Evolutionary conservation across 1,139 yeast genomes (phyloP).

Genomic region (Blastobotrys buckinghamii): DNA sequence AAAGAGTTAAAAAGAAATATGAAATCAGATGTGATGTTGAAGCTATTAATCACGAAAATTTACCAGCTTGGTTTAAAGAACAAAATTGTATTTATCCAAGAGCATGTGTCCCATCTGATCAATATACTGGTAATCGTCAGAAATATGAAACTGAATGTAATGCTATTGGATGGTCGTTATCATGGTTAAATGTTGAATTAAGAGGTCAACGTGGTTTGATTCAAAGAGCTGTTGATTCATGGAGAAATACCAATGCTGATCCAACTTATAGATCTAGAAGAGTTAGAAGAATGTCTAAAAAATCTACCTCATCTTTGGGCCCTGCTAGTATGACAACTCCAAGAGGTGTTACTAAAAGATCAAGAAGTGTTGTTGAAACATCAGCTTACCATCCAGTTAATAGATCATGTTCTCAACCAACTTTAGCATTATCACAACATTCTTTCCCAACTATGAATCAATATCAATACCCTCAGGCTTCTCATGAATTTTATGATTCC

Average conservation of each 20-base stretch:
- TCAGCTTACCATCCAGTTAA: background rate
- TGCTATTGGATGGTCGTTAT: constrained; percentile 42
- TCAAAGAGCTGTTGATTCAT: constrained; percentile 46
- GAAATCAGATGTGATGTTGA: constrained; percentile 34
- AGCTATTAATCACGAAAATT: constrained; percentile 23
- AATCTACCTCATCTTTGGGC: constrained; percentile 5
- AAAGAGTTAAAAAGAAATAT: constrained; percentile 29
- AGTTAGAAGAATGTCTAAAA: constrained; percentile 31
- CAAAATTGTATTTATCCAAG: constrained; percentile 43
- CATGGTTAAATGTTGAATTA: constrained; percentile 38
- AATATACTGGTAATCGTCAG: constrained; percentile 41
- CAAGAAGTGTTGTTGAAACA: constrained; percentile 8
- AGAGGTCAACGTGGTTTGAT: constrained; percentile 40
- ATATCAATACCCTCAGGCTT: no score
- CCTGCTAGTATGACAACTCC: constrained; percentile 1
- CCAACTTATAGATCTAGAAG: constrained; percentile 39
- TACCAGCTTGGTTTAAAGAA: constrained; percentile 32
- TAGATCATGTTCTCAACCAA: constrained; percentile 2
- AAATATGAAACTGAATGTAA: constrained; percentile 43
- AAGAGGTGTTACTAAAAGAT: constrained; percentile 4
- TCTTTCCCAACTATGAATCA: constrained; percentile 2
- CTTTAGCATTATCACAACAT: constrained; percentile 1
- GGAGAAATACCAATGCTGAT: constrained; percentile 43
- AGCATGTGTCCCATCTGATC: constrained; percentile 38
- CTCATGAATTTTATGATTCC: background rate